These are phyloP conservation scores for Globisporangium ultimum DNA, from an alignment of 352 stramenopile species.

Conservation along the genomic window DNA sequence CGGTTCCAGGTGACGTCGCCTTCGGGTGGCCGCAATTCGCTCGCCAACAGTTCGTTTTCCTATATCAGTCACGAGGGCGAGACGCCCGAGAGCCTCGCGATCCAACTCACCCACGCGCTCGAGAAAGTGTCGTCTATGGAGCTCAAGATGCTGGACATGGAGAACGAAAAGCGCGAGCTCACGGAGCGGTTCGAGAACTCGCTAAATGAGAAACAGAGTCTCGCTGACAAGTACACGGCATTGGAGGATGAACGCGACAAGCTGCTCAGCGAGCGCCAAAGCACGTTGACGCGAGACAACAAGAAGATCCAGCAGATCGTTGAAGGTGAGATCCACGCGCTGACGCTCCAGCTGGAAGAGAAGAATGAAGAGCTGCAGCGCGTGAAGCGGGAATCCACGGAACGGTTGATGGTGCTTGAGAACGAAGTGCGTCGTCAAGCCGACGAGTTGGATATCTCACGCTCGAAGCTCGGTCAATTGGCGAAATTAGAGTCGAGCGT, in stretches of 20 bases:
- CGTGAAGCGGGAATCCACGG: slow-evolving; percentile 67
- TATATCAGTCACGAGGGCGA: slow-evolving; percentile 45
- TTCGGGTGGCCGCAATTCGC: slow-evolving; percentile 16
- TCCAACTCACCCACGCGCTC: slow-evolving; percentile 59
- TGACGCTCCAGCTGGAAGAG: slow-evolving; percentile 74
- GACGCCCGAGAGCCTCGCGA: slow-evolving; percentile 40
- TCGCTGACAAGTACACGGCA: slow-evolving; percentile 38
- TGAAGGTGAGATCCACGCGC: slow-evolving; percentile 70
- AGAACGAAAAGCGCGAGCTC: slow-evolving; percentile 72
- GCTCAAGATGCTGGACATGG: slow-evolving; percentile 71
- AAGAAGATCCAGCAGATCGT: slow-evolving; percentile 89
- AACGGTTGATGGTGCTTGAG: slow-evolving; percentile 77
- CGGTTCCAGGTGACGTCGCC: slow-evolving; percentile 68
- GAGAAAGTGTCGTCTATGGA: slow-evolving; percentile 69
- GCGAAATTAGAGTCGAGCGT: slow-evolving; percentile 80
- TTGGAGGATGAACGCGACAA: slow-evolving; percentile 71
- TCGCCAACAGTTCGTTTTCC: slow-evolving; percentile 48
- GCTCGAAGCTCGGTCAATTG: slow-evolving; percentile 78
- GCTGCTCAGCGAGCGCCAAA: slow-evolving; percentile 66
- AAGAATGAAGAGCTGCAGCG: slow-evolving; percentile 73
- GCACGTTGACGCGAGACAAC: slow-evolving; percentile 76
- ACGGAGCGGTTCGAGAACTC: slow-evolving; percentile 68
- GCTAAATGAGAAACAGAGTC: slow-evolving; percentile 41
- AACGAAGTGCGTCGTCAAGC: slow-evolving; percentile 85
- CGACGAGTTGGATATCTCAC: slow-evolving; percentile 83